phyloP scores from a whole-genome alignment of 768 basidiomycete genomes.

The Rhizopogon vinicolor region DNA sequence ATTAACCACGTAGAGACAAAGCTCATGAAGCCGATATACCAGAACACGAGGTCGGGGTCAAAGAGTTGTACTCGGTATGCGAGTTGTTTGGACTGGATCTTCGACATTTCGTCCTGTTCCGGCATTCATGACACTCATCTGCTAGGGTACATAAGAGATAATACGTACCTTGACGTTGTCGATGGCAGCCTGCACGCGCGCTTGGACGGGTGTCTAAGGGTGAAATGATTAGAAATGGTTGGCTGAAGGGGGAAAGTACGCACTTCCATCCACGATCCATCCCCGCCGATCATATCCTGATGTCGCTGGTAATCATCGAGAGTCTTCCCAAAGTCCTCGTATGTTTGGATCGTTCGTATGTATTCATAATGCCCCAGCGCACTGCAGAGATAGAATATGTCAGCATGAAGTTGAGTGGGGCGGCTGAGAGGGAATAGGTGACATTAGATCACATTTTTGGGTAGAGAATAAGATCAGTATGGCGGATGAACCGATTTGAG shows the following conservation, averaged over 20 bases:
- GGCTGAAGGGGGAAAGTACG: constrained; percentile 18
- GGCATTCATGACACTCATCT: neutral
- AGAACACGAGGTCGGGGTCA: constrained; percentile 80
- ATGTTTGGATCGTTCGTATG: constrained; percentile 73
- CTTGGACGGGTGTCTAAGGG: constrained; percentile 62
- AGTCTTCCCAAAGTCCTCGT: constrained; percentile 70
- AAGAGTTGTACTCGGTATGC: constrained; percentile 83
- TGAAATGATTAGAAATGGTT: neutral
- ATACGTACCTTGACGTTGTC: constrained; percentile 66
- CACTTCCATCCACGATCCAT: constrained; percentile 82
- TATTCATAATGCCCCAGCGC: constrained; percentile 90
- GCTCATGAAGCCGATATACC: constrained; percentile 77
- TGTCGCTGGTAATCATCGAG: constrained; percentile 74
- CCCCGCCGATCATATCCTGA: constrained; percentile 60
- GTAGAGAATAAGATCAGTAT: neutral
- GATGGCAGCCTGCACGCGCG: constrained; percentile 73
- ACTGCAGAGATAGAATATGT: constrained; percentile 78
- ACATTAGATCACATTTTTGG: neutral
- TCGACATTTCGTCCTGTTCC: constrained; percentile 60
- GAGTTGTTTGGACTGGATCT: constrained; percentile 66
- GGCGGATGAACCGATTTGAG: neutral
- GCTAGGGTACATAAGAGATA: neutral
- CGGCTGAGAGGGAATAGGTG: constrained; percentile 36
- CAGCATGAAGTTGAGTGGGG: constrained; percentile 86
- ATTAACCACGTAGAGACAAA: constrained; percentile 95